Base-by-base conservation (phyloP, 164 flowering plant genomes). In the Nymphaea thermarum region DNA sequence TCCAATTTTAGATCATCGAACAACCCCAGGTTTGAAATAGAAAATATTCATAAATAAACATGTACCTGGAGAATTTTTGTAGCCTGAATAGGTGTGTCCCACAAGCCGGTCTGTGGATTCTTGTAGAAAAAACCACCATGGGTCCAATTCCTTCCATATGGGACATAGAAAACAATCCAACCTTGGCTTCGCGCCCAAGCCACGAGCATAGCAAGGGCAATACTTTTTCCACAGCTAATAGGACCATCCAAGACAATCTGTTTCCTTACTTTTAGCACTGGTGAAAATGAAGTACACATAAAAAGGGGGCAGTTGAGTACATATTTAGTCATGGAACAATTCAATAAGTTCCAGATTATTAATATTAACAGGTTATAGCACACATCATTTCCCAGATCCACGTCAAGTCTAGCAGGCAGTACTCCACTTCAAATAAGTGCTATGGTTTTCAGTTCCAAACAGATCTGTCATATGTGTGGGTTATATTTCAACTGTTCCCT, bases 141-240 rank as follows among this genome's bases (percentile, higher is more conserved):
- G 44, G 90, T 91, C 98, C 98, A 93, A 8, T 80, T 76, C 63
- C 75, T 78, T 42, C 93, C 98, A 66, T 71, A 76, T 12, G 96
- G 96, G 3, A 81, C 94, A 82, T 93, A 93, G 44, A 93, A 79
- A 60, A 93, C 98, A 62, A 93, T 74, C 98, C 98, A 93, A 67
- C 96, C 98, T 75, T 93, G 93, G 45, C 81, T 81, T 41, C 97
- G 94, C 64, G 98, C 98, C 98, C 98, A 93, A 14, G 91, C 86
- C 68, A 93, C 96, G 70, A 93, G 96, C 97, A 93, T 85, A 36
- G 97, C 84, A 57, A 93, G 91, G 1, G 88, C 82, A 69, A 87
- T 91, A 76, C 98, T 93, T 81, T 93, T 93, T 47, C 98, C 98
- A 82, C 89, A 83, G 69, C 87, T 84, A 67, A 78, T 82, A 63